Conservation (phyloP, 352 stramenopile species). For the Globisporangium uncinulatum region DNA sequence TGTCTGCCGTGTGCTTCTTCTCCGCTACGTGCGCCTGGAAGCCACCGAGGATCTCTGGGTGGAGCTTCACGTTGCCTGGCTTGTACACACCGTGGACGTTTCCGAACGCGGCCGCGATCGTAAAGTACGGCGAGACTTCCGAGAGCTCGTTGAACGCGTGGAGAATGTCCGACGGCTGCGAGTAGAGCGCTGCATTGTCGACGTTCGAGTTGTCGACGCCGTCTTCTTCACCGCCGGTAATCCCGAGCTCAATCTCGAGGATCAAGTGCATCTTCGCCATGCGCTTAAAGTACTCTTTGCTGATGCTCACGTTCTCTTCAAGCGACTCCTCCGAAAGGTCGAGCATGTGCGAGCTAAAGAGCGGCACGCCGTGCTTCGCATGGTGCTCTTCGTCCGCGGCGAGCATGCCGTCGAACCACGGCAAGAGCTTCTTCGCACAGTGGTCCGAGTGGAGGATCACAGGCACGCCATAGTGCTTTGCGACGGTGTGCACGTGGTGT, state of each 20-base stretch:
- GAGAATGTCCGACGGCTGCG: slow-evolving; percentile 92
- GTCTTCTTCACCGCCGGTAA: slow-evolving; percentile 98
- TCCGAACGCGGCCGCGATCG: slow-evolving; percentile 95
- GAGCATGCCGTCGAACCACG: slow-evolving; percentile 97
- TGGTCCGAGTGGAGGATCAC: slow-evolving; percentile 99
- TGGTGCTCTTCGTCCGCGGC: slow-evolving; percentile 96
- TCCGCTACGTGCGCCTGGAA: slow-evolving; percentile 90
- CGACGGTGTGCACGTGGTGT: slow-evolving; percentile 95
- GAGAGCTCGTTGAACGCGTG: slow-evolving; percentile 95
- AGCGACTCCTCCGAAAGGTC: slow-evolving; percentile 97
- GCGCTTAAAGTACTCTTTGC: slow-evolving; percentile 97
- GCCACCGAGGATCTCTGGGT: slow-evolving; percentile 95
- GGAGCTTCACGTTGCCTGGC: slow-evolving; percentile 98
- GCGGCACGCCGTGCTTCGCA: slow-evolving; percentile 88
- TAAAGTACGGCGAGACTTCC: slow-evolving; percentile 91
- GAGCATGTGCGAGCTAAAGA: slow-evolving; percentile 99
- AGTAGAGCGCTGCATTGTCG: slow-evolving; percentile 92
- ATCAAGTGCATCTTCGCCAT: slow-evolving; percentile 96
- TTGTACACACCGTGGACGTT: slow-evolving; percentile 99
- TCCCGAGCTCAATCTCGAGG: slow-evolving; percentile 98
- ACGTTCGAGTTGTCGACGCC: slow-evolving; percentile 97
- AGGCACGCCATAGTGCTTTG: slow-evolving; percentile 95
- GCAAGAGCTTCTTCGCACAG: slow-evolving; percentile 97
- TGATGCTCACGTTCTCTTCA: slow-evolving; percentile 97
- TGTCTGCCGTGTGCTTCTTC: slow-evolving; percentile 63